These are phyloP conservation scores for Colletotrichum sidae DNA, from an alignment of 2,329 filamentous ascomycete species.

Conservation along the genomic window DNA sequence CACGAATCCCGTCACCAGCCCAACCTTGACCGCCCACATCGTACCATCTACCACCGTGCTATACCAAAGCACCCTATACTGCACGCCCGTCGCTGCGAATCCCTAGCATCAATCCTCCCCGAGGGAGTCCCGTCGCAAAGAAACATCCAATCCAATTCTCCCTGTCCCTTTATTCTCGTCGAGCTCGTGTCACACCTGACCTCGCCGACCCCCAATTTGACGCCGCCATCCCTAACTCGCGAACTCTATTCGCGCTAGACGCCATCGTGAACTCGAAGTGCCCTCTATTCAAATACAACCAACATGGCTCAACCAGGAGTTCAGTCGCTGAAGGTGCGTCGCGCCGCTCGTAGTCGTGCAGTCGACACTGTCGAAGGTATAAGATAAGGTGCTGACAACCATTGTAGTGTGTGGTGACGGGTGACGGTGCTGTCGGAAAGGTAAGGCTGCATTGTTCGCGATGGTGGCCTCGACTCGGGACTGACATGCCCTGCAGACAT, in stretches of 20 bases:
- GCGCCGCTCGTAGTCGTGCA: constrained; percentile 17
- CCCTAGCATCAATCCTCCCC: constrained; percentile 15
- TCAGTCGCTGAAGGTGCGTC: constrained; percentile 87
- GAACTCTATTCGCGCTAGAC: constrained; percentile 34
- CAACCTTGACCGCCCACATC: constrained; percentile 10
- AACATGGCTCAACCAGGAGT: constrained; percentile 86
- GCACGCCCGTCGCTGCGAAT: constrained; percentile 26
- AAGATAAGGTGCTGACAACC: constrained; percentile 18
- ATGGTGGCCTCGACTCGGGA: constrained; percentile 37
- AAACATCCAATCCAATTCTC: constrained; percentile 19
- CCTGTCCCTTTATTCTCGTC: constrained; percentile 21
- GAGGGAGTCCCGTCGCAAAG: constrained; percentile 21
- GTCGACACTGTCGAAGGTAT: background rate
- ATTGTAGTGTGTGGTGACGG: constrained; percentile 92
- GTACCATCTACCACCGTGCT: constrained; percentile 18
- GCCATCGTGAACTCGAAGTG: constrained; percentile 21
- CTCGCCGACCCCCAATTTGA: constrained; percentile 30
- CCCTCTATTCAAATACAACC: constrained; percentile 8
- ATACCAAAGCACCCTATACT: constrained; percentile 26
- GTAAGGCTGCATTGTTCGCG: constrained; percentile 61
- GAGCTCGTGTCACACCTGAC: constrained; percentile 24
- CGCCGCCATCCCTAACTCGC: constrained; percentile 20
- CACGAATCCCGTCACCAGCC: constrained; percentile 19
- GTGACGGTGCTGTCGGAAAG: constrained; percentile 99
- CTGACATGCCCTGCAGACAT: constrained; percentile 73